phyloP scores from a whole-genome alignment of 2,329 filamentous ascomycete genomes.

The Epichloe gansuensis region DNA sequence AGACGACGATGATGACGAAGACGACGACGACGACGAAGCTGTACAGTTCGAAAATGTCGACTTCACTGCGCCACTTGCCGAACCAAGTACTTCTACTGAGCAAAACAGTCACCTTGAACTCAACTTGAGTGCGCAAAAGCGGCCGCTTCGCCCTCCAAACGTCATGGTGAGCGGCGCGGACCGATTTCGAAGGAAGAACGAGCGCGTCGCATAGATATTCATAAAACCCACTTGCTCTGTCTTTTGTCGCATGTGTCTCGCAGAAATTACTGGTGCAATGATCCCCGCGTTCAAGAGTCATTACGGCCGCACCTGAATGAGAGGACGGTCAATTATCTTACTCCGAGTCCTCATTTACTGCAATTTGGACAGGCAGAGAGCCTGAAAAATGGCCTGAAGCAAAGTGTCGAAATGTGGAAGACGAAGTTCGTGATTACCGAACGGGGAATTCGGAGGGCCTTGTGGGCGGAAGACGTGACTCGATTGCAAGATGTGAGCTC shows the following conservation, averaged over 20 bases:
- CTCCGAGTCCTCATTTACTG: slow-evolving; percentile 51
- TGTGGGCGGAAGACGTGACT: slow-evolving; percentile 62
- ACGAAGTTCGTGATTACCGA: slow-evolving; percentile 59
- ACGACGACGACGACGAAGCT: slow-evolving; percentile 28
- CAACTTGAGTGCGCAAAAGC: slow-evolving; percentile 37
- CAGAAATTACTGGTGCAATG: slow-evolving; percentile 85
- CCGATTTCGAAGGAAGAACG: slow-evolving; percentile 43
- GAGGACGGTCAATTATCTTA: slow-evolving; percentile 55
- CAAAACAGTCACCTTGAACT: slow-evolving; percentile 32
- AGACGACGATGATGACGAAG: slow-evolving; percentile 30
- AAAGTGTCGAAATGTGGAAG: slow-evolving; percentile 55
- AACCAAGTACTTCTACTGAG: slow-evolving; percentile 12
- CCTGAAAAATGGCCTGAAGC: slow-evolving; percentile 66
- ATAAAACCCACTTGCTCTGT: slow-evolving; percentile 77
- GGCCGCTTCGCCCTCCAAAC: slow-evolving; percentile 18
- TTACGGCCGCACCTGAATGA: slow-evolving; percentile 53
- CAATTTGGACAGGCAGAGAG: slow-evolving; percentile 69
- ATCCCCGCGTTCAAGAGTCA: slow-evolving; percentile 51
- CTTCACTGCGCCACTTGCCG: slow-evolving; percentile 21
- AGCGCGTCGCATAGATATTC: slow-evolving; percentile 55
- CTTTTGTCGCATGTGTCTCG: slow-evolving; percentile 64
- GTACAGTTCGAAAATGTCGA: slow-evolving; percentile 38
- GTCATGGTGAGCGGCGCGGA: slow-evolving; percentile 31
- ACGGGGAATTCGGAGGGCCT: slow-evolving; percentile 53
- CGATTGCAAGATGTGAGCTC: slow-evolving; percentile 44